A percentile compares a stretch with the other conserved stretches of the same genome.
Evolutionary conservation across 2,329 filamentous ascomycete genomes (phyloP).

Genomic region (Nannizziopsis arthrosporioides): DNA sequence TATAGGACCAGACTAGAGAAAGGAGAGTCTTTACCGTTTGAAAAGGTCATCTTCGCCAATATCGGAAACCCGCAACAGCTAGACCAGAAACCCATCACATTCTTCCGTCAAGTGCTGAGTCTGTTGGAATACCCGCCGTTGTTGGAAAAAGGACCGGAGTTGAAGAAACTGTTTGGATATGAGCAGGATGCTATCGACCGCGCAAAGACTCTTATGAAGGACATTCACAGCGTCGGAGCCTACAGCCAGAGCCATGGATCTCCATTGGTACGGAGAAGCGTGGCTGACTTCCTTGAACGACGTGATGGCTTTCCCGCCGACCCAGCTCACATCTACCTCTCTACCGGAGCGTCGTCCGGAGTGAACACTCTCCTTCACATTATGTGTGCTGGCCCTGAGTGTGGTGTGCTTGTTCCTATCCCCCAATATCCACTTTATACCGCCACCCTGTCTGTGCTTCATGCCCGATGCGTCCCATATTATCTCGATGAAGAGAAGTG

Average conservation of each 20-base stretch:
- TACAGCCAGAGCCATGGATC: constrained; percentile 92
- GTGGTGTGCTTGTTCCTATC: constrained; percentile 84
- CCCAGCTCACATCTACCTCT: constrained; percentile 75
- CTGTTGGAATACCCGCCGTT: constrained; percentile 80
- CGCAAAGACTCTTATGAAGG: constrained; percentile 65
- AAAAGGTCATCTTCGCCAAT: constrained; percentile 88
- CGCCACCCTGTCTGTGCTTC: constrained; percentile 72
- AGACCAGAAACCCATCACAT: constrained; percentile 97
- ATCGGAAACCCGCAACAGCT: constrained; percentile 98
- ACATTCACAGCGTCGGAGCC: constrained; percentile 83
- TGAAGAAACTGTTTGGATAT: constrained; percentile 67
- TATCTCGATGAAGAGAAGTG: constrained; percentile 73
- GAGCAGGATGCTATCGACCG: constrained; percentile 79
- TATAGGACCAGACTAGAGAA: constrained; percentile 60
- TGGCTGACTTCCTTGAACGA: constrained; percentile 85
- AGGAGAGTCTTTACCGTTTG: constrained; percentile 55
- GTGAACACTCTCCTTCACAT: constrained; percentile 88
- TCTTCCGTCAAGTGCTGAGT: constrained; percentile 94
- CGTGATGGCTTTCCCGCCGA: constrained; percentile 82
- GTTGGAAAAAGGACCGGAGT: constrained; percentile 69
- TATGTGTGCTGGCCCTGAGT: constrained; percentile 65
- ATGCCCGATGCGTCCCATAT: constrained; percentile 84
- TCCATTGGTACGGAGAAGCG: constrained; percentile 72
- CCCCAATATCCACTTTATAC: constrained; percentile 98
- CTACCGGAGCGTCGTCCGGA: constrained; percentile 80